phyloP scores from a whole-genome alignment of 805 yeast species.

The Monosporozyma unispora region DNA sequence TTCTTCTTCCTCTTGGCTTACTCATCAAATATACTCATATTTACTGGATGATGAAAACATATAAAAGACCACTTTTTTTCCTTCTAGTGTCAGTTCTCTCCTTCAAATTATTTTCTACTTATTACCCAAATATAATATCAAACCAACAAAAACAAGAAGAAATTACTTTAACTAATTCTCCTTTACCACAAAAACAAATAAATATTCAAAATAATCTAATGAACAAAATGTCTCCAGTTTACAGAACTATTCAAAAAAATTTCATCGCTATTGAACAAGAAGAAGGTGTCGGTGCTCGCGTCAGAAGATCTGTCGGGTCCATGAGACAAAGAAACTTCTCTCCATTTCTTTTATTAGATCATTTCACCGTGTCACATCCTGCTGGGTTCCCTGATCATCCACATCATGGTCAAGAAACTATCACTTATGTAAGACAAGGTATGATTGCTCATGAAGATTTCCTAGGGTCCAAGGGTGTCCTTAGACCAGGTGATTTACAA shows the following conservation, averaged over 20 bases:
- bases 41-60: background rate
- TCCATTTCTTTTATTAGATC: slow-evolving; percentile 77
- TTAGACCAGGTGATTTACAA: slow-evolving; percentile 77
- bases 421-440: slow-evolving; percentile 58
- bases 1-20: no score
- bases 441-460: slow-evolving; percentile 77
- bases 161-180: background rate
- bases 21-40: no score
- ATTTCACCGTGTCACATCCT: slow-evolving; percentile 53
- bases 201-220: background rate
- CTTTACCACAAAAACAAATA: background rate
- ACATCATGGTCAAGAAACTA: slow-evolving; percentile 77
- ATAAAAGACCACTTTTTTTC: background rate
- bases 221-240: slow-evolving; percentile 3
- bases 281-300: slow-evolving; percentile 86
- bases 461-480: slow-evolving; percentile 71
- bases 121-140: background rate
- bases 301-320: slow-evolving; percentile 72
- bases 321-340: slow-evolving; percentile 60
- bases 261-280: slow-evolving; percentile 58
- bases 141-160: background rate
- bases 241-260: slow-evolving; percentile 42
- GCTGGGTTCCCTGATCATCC: slow-evolving; percentile 82
- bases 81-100: background rate
- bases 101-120: background rate